Conservation (phyloP, 23 red algal genomes). For the Gracilaria gracilis region DNA sequence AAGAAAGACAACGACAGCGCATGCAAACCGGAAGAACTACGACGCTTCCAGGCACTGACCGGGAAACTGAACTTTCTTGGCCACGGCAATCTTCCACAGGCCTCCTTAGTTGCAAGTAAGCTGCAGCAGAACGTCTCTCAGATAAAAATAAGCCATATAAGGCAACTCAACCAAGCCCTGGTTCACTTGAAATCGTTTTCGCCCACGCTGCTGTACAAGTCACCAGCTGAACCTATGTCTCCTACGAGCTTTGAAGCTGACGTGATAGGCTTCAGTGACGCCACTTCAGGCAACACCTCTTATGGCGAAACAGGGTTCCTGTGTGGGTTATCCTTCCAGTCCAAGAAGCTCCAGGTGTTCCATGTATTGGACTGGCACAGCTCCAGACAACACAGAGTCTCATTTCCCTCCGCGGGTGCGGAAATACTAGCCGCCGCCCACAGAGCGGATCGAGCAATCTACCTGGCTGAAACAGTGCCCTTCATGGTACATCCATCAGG, state of each 20-base stretch:
- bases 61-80: not conserved
- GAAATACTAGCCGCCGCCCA: slow-evolving; percentile 9
- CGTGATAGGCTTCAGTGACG: not conserved
- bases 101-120: slow-evolving; percentile 6
- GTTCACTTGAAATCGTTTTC: not conserved
- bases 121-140: not conserved
- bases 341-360: not conserved
- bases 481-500: not conserved
- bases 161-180: slow-evolving; percentile 8
- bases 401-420: not conserved
- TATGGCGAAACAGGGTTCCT: slow-evolving; percentile 26
- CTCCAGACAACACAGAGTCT: not conserved
- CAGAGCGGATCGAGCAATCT: not conserved
- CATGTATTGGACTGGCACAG: slow-evolving; percentile 31
- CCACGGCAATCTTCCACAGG: not conserved
- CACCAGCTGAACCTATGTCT: not conserved
- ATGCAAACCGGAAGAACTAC: not conserved
- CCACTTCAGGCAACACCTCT: not conserved
- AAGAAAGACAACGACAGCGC: not conserved
- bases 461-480: not conserved
- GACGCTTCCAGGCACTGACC: not conserved
- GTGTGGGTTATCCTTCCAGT: not conserved
- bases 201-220: not conserved
- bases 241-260: not conserved
- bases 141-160: not conserved